Percentiles rank a stretch among this genome's conserved stretches.
Evolutionary conservation across 2,329 filamentous ascomycete genomes (phyloP).

Genomic region (Aspergillus brunneoviolaceus): DNA sequence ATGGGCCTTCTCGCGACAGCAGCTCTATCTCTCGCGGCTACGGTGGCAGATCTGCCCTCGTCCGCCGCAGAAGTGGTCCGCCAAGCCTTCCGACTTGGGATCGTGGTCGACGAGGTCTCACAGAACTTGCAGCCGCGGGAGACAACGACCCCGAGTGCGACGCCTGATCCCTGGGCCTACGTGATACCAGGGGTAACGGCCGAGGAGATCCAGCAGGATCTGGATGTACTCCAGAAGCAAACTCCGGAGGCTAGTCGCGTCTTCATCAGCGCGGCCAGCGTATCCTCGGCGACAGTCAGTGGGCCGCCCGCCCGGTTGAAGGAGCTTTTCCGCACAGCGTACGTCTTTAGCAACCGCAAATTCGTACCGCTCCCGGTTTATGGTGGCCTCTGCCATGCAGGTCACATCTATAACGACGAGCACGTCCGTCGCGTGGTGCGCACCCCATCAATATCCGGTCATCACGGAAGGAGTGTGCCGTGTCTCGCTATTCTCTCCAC

Average conservation of each 20-base stretch:
- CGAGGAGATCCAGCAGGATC: constrained; percentile 25
- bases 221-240: constrained; percentile 23
- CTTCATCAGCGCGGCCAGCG: constrained; percentile 25
- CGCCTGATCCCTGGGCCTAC: constrained; percentile 27
- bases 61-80: constrained; percentile 45
- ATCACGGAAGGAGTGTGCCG: constrained; percentile 21
- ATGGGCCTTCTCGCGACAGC: constrained; percentile 47
- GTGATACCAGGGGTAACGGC: constrained; percentile 22
- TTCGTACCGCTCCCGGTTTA: constrained; percentile 27
- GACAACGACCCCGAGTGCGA: too few species aligned
- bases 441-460: neutral
- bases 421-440: constrained; percentile 17
- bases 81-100: constrained; percentile 49
- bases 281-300: constrained; percentile 24
- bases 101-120: constrained; percentile 47
- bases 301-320: constrained; percentile 28
- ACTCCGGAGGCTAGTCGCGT: constrained; percentile 20
- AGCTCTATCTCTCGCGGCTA: constrained; percentile 44
- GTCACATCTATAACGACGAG: constrained; percentile 45
- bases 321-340: constrained; percentile 20
- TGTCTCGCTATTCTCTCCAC: constrained; percentile 17
- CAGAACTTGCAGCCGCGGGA: constrained; percentile 39
- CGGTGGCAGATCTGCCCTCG: constrained; percentile 40
- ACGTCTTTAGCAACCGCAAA: constrained; percentile 23
- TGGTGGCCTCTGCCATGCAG: constrained; percentile 39